These are phyloP conservation scores for Lasiosphaeria miniovina DNA, from an alignment of 495 filamentous ascomycete genomes.

Conservation along the genomic window DNA sequence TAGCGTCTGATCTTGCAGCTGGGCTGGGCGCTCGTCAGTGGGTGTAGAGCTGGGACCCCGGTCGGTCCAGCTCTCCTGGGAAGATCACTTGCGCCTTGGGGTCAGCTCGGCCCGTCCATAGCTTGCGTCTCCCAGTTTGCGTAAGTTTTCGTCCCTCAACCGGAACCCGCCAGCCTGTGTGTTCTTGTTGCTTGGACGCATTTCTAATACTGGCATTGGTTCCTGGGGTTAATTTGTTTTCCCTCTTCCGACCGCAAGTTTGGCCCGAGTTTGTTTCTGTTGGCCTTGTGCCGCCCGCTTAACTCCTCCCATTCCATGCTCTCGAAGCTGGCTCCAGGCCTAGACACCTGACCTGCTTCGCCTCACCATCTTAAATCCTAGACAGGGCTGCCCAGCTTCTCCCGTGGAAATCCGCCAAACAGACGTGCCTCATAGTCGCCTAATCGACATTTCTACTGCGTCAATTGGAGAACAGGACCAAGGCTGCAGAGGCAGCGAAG, in stretches of 20 bases:
- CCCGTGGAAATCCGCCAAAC: background rate
- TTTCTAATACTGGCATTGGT: background rate
- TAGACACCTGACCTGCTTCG: no score
- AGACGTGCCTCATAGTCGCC: background rate
- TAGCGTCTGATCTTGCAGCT: slow-evolving; percentile 9
- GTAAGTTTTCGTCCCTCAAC: background rate
- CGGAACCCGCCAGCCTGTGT: background rate
- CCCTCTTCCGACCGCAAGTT: no score
- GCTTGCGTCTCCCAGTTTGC: background rate
- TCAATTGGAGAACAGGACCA: slow-evolving; percentile 22
- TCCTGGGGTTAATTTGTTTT: no score
- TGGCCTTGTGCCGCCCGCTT: no score
- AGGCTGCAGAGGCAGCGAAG: slow-evolving; percentile 19
- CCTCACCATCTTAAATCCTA: background rate
- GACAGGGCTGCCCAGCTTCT: no score
- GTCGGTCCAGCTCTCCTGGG: no score
- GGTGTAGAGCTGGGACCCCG: no score
- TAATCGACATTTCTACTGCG: slow-evolving; percentile 3
- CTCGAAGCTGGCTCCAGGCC: no score
- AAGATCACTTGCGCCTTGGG: background rate
- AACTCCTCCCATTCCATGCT: no score
- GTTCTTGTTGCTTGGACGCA: slow-evolving; percentile 12
- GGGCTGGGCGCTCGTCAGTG: background rate
- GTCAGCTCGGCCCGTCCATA: background rate
- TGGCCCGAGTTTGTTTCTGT: no score